Conservation (phyloP, 805 yeast species). For the Saccharomycopsis sp. region DNA sequence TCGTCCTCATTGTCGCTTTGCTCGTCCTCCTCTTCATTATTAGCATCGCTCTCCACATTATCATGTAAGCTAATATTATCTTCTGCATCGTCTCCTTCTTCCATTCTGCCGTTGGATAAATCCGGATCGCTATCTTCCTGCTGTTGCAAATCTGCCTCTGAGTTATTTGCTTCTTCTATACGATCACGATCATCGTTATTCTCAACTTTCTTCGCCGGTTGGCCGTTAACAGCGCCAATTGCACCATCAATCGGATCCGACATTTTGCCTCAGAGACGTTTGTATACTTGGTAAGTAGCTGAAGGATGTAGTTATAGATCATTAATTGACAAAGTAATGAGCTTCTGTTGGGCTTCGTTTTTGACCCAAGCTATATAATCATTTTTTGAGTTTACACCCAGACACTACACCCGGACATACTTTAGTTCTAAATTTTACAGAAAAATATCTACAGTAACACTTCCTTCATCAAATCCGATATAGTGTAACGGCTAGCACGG, state of each 20-base stretch:
- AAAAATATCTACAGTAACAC: too few species aligned
- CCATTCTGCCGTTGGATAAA: background rate
- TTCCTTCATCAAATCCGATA: slow-evolving; percentile 43
- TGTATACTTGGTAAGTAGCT: too few species aligned
- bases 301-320: too few species aligned
- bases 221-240: background rate
- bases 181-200: background rate
- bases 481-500: slow-evolving; percentile 82
- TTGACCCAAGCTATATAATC: background rate
- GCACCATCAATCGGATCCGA: background rate
- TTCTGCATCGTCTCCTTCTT: background rate
- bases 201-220: background rate
- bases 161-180: background rate
- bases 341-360: background rate
- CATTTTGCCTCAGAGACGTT: background rate
- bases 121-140: too few species aligned
- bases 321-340: background rate
- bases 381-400: background rate
- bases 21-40: background rate
- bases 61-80: background rate
- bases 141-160: too few species aligned
- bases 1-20: background rate
- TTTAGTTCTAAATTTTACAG: too few species aligned
- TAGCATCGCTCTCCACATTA: background rate
- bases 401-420: background rate